A percentile compares a stretch with the other conserved stretches of the same genome.
Evolutionary conservation across 768 basidiomycete genomes (phyloP).

Genomic region (Nidula microcarpa): DNA sequence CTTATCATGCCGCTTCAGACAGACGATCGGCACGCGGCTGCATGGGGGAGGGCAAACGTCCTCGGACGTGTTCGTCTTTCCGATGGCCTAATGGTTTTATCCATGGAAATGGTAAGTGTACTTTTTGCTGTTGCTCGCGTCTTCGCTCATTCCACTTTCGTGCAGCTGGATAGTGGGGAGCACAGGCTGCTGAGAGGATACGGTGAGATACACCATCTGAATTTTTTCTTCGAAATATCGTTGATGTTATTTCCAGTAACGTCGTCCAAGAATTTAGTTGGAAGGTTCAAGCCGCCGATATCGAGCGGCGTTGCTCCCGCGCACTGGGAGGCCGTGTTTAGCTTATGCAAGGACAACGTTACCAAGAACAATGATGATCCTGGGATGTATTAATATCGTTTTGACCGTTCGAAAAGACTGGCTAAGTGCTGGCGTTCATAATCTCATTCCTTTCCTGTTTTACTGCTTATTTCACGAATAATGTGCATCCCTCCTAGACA

Average conservation of each 20-base stretch:
- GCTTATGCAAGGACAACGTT: slow-evolving; percentile 31
- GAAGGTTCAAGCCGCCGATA: slow-evolving; percentile 34
- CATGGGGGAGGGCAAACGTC: slow-evolving; percentile 57
- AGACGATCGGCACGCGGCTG: slow-evolving; percentile 38
- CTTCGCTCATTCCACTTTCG: background rate
- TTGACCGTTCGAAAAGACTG: too few species aligned
- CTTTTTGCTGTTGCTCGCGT: background rate
- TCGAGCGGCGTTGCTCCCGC: slow-evolving; percentile 27
- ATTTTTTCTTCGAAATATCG: slow-evolving; percentile 4
- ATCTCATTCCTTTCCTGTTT: too few species aligned
- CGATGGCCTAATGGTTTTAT: slow-evolving; percentile 57
- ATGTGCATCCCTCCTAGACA: too few species aligned
- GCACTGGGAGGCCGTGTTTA: slow-evolving; percentile 52
- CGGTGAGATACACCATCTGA: slow-evolving; percentile 22
- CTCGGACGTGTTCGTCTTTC: slow-evolving; percentile 54
- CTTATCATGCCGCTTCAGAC: slow-evolving; percentile 27
- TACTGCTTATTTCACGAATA: too few species aligned
- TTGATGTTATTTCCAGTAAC: slow-evolving; percentile 27
- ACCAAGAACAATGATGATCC: background rate
- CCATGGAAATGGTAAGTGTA: slow-evolving; percentile 46
- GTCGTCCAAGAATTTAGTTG: slow-evolving; percentile 49
- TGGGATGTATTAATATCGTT: too few species aligned
- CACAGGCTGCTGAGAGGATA: slow-evolving; percentile 45
- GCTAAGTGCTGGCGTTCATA: too few species aligned
- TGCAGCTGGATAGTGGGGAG: slow-evolving; percentile 24